Conservation (phyloP, 2,329 filamentous ascomycete genomes). For the Microdochium nivale region DNA sequence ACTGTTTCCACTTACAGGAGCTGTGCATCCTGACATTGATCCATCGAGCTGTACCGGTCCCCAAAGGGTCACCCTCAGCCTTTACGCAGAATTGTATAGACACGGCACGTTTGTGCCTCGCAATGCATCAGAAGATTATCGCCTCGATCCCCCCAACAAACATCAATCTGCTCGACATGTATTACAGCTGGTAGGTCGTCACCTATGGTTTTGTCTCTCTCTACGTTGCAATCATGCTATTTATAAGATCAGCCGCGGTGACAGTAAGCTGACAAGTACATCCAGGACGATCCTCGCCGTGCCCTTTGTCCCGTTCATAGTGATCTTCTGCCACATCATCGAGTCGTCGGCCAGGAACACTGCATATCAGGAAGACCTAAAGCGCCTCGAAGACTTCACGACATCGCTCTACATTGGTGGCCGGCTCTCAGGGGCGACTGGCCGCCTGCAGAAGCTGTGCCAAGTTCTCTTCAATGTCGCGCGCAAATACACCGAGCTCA, state of each 20-base stretch:
- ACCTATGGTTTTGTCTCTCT: constrained; percentile 1
- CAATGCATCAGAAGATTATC: constrained; percentile 35
- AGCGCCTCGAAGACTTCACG: constrained; percentile 46
- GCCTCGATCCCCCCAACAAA: constrained; percentile 27
- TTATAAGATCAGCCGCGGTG: too few relatives aligned
- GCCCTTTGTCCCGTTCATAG: constrained; percentile 51
- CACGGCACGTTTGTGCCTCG: constrained; percentile 38
- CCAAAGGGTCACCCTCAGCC: constrained; percentile 28
- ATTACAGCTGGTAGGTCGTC: constrained; percentile 40
- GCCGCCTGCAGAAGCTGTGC: constrained; percentile 54
- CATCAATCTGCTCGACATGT: constrained; percentile 32
- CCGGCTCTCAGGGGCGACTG: constrained; percentile 46
- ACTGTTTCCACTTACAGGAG: neutral
- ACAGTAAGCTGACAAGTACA: too few relatives aligned
- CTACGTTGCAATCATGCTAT: too few relatives aligned
- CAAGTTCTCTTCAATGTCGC: constrained; percentile 54
- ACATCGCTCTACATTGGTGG: constrained; percentile 42
- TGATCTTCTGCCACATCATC: constrained; percentile 49
- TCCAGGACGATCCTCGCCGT: constrained; percentile 44
- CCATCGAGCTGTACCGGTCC: constrained; percentile 41
- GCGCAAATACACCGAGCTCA: constrained; percentile 52
- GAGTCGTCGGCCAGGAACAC: constrained; percentile 28
- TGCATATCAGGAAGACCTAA: constrained; percentile 36
- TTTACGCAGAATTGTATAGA: constrained; percentile 42
- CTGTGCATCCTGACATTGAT: constrained; percentile 40